Evolutionary conservation across 768 basidiomycete genomes (phyloP).

Genomic region (Symmetrospora coprosmae): DNA sequence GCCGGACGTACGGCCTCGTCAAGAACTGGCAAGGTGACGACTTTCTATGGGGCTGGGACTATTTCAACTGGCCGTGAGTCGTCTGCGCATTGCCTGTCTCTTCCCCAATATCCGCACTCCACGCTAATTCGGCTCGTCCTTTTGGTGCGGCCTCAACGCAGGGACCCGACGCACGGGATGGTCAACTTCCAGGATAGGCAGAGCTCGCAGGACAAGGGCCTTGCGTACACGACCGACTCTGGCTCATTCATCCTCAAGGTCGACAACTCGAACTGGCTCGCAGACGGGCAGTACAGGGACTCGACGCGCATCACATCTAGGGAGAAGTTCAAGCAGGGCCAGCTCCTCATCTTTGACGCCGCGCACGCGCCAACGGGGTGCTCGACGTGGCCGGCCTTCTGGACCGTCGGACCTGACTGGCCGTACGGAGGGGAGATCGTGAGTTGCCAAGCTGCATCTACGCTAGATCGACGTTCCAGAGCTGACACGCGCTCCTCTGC

Average conservation of each 20-base stretch:
- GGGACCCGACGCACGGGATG: constrained; percentile 20
- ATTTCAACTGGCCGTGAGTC: no score
- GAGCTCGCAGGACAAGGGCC: no score
- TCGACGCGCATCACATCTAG: constrained; percentile 30
- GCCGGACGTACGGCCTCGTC: no score
- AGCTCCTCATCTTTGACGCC: constrained; percentile 32
- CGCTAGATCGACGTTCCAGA: no score
- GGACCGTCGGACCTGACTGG: constrained; percentile 24
- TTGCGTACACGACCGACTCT: no score
- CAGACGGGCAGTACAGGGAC: constrained; percentile 28
- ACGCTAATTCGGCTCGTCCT: no score
- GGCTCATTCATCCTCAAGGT: constrained; percentile 30
- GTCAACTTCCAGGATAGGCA: no score
- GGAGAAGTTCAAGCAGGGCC: constrained; percentile 25
- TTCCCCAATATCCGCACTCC: no score
- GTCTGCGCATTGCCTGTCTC: no score
- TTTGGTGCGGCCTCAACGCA: no score
- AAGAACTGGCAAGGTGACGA: no score
- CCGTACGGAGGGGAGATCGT: constrained; percentile 43
- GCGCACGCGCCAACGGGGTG: constrained; percentile 31
- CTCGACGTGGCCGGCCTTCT: constrained; percentile 22
- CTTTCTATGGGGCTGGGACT: no score
- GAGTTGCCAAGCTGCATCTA: background rate
- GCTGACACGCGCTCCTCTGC: background rate
- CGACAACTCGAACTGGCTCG: constrained; percentile 28